A percentile compares a stretch with the other conserved stretches of the same genome.
Conservation (phyloP, 768 basidiomycete species). For the Russula sp. region DNA sequence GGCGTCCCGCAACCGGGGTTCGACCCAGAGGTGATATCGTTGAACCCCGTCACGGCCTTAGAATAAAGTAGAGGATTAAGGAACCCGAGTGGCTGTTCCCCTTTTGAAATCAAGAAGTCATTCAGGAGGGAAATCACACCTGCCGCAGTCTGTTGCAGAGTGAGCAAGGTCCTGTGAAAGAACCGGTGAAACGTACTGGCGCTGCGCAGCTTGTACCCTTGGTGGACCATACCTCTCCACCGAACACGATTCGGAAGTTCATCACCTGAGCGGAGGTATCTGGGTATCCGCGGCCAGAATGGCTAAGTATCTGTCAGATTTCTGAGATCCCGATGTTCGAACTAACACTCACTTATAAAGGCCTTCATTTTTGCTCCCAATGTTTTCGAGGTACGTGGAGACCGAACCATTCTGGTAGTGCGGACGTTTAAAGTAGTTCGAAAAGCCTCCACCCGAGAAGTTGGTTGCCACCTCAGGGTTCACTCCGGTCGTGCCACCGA, state of each 20-base stretch:
- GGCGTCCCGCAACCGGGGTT: constrained; percentile 57
- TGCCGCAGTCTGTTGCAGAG: constrained; percentile 24
- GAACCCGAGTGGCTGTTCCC: constrained; percentile 33
- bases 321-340: not conserved
- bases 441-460: constrained; percentile 70
- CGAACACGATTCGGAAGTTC: constrained; percentile 52
- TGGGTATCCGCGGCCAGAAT: constrained; percentile 29
- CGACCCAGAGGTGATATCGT: constrained; percentile 49
- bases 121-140: constrained; percentile 33
- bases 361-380: constrained; percentile 41
- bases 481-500: constrained; percentile 51
- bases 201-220: constrained; percentile 30
- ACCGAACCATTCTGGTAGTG: constrained; percentile 29
- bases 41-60: constrained; percentile 26
- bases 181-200: constrained; percentile 24
- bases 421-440: constrained; percentile 32
- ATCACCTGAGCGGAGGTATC: constrained; percentile 40
- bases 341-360: constrained; percentile 46
- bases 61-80: constrained; percentile 34
- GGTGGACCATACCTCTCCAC: constrained; percentile 37
- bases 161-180: not conserved
- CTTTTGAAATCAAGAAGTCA: constrained; percentile 30
- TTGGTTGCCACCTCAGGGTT: constrained; percentile 53
- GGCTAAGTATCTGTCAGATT: constrained; percentile 18
- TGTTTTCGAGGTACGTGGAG: constrained; percentile 26